A percentile compares a stretch with the other conserved stretches of the same genome.
These are phyloP conservation scores for Hypoxylon sp. DNA, from an alignment of 2,329 filamentous ascomycete genomes.

Conservation along the genomic window DNA sequence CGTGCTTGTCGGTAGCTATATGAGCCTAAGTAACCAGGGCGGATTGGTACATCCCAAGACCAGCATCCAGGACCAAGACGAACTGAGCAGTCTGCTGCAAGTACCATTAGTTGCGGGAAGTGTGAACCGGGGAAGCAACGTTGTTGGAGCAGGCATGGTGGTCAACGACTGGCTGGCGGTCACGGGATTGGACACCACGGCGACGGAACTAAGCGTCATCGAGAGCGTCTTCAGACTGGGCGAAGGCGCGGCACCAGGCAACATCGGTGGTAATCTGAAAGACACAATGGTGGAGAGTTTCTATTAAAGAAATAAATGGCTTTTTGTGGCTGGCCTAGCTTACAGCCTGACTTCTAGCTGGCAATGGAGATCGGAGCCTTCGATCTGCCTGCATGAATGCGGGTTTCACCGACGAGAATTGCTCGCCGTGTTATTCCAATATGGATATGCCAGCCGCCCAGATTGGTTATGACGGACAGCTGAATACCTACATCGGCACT, in stretches of 20 bases:
- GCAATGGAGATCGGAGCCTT: conserved; percentile 7
- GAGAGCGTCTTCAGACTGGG: conserved; percentile 96
- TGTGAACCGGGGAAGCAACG: conserved; percentile 92
- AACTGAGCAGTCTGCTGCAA: conserved; percentile 92
- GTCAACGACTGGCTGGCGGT: conserved; percentile 98
- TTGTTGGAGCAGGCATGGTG: conserved; percentile 97
- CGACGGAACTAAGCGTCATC: conserved; percentile 96
- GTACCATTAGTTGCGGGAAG: conserved; percentile 95
- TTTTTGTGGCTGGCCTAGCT: conserved; percentile 10
- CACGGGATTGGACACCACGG: conserved; percentile 92
- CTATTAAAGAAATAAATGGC: conserved; percentile 76
- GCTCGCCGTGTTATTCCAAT: conserved; percentile 17
- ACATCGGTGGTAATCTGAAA: conserved; percentile 89
- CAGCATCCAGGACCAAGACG: conserved; percentile 96
- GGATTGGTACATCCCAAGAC: conserved; percentile 98
- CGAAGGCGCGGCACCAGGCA: conserved; percentile 84
- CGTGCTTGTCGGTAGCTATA: conserved; percentile 96
- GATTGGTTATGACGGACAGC: conserved; percentile 33
- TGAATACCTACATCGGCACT: conserved; percentile 12
- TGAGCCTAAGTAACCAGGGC: conserved; percentile 95
- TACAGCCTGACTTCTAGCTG: conserved; percentile 8
- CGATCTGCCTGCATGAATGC: conserved; percentile 7
- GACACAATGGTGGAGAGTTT: conserved; percentile 99
- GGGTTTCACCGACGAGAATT: conserved; percentile 14
- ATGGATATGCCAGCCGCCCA: conserved; percentile 22